Percentiles rank a stretch among this genome's conserved stretches.
Conservation (phyloP, 2,329 filamentous ascomycete species). For the Cadophora gregata region DNA sequence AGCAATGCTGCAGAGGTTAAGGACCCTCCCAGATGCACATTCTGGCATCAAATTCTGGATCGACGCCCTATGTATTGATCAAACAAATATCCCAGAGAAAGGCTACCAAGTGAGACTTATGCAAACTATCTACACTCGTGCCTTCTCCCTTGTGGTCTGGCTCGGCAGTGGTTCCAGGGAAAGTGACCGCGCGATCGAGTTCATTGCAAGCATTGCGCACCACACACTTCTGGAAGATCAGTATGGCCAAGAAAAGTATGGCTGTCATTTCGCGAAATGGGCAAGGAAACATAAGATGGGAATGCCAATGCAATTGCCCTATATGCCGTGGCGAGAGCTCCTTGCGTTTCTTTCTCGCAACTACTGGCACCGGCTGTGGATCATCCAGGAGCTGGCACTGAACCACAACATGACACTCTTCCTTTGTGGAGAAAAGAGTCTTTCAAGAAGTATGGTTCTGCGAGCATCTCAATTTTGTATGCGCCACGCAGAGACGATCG, state of each 20-base stretch:
- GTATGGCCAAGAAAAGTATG: background rate
- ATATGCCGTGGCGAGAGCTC: constrained; percentile 17
- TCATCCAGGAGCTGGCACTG: constrained; percentile 28
- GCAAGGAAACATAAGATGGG: no score
- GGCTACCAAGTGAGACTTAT: constrained; percentile 38
- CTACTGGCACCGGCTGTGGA: constrained; percentile 29
- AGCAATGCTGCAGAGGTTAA: constrained; percentile 19
- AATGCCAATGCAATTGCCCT: no score
- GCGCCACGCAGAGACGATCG: constrained; percentile 5
- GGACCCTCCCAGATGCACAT: constrained; percentile 13
- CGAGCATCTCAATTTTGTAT: constrained; percentile 14
- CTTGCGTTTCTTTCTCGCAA: constrained; percentile 9
- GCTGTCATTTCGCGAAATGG: no score
- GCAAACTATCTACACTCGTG: constrained; percentile 35
- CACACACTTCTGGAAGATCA: background rate
- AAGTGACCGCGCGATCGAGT: constrained; percentile 16
- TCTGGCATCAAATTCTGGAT: constrained; percentile 24
- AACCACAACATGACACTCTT: constrained; percentile 27
- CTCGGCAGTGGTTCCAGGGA: constrained; percentile 25
- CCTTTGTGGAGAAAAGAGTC: constrained; percentile 21
- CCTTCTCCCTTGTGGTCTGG: constrained; percentile 35
- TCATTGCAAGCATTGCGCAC: constrained; percentile 11
- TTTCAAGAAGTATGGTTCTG: constrained; percentile 20
- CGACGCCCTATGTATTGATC: constrained; percentile 35
- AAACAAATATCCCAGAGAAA: constrained; percentile 34